Conservation (phyloP, 805 yeast species). For the Saccharomycopsis javanensis region DNA sequence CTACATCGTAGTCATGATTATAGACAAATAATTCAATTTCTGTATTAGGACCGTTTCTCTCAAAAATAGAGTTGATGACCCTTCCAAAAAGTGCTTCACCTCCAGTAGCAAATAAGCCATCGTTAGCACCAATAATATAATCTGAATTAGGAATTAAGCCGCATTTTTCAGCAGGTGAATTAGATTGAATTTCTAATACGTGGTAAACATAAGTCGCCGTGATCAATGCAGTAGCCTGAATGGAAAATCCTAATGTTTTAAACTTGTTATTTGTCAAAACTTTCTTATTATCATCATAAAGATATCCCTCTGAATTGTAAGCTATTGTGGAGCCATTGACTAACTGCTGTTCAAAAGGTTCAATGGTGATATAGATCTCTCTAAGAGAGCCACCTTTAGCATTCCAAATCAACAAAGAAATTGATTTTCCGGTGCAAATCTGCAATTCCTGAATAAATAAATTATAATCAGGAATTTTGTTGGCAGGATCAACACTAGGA, state of each 20-base stretch:
- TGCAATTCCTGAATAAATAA: constrained; percentile 35
- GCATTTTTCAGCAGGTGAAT: constrained; percentile 74
- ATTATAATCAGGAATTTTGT: constrained; percentile 33
- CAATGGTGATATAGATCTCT: constrained; percentile 26
- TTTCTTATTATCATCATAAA: constrained; percentile 10
- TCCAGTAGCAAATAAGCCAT: constrained; percentile 76
- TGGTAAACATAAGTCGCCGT: constrained; percentile 84
- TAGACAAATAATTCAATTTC: constrained; percentile 60
- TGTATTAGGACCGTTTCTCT: constrained; percentile 26
- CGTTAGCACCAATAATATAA: constrained; percentile 79
- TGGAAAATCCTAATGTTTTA: constrained; percentile 49
- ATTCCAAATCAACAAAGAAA: constrained; percentile 65
- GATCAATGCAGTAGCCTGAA: constrained; percentile 69
- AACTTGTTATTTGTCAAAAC: constrained; percentile 30
- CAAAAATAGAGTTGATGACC: constrained; percentile 48
- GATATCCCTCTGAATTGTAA: constrained; percentile 25
- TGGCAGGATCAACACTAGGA: constrained; percentile 22
- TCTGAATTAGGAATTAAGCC: constrained; percentile 81
- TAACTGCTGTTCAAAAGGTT: constrained; percentile 14
- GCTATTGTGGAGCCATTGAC: constrained; percentile 10
- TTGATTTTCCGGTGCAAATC: constrained; percentile 30
- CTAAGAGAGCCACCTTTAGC: constrained; percentile 70
- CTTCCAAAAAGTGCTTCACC: constrained; percentile 74
- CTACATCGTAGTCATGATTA: constrained; percentile 76
- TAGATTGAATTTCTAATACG: constrained; percentile 59